phyloP scores from a whole-genome alignment of 2,329 filamentous ascomycete genomes.

The Juglanconis juglandina region DNA sequence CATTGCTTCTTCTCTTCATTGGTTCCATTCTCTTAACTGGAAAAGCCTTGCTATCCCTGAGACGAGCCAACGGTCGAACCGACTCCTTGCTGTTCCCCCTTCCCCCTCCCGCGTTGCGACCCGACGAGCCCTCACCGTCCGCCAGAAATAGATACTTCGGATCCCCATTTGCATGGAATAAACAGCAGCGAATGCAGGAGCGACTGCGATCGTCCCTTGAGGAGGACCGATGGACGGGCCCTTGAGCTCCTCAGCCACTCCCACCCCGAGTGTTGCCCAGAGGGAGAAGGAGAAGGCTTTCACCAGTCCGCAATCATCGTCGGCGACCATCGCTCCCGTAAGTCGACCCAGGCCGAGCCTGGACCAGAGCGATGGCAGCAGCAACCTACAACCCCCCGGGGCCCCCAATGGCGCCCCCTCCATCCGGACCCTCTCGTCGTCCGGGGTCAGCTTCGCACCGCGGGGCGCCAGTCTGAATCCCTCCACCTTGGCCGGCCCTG shows the following conservation, averaged over 20 bases:
- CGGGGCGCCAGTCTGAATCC: slow-evolving; percentile 69
- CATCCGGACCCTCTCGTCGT: slow-evolving; percentile 47
- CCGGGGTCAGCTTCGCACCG: slow-evolving; percentile 60
- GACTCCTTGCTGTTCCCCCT: not conserved
- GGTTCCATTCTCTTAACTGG: not conserved
- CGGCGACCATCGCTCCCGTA: slow-evolving; percentile 34
- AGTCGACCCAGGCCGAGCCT: slow-evolving; percentile 44
- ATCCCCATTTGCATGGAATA: slow-evolving; percentile 14
- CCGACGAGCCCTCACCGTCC: not conserved
- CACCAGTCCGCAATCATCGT: slow-evolving; percentile 38
- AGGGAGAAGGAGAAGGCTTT: slow-evolving; percentile 50
- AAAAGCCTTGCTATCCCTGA: not conserved
- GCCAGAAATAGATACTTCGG: not conserved
- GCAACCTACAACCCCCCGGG: slow-evolving; percentile 43
- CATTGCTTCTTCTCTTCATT: not conserved
- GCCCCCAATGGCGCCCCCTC: slow-evolving; percentile 37
- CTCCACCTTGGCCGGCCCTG: slow-evolving; percentile 57
- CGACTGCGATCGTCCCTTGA: slow-evolving; percentile 26
- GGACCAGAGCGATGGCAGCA: slow-evolving; percentile 50
- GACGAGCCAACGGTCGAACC: not conserved
- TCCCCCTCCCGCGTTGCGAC: not conserved
- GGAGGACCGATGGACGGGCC: slow-evolving; percentile 35
- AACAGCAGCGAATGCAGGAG: slow-evolving; percentile 24
- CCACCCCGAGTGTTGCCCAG: slow-evolving; percentile 33
- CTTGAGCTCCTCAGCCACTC: slow-evolving; percentile 51